Conservation (phyloP, 2,329 filamentous ascomycete species). For the Cladobotryum protrusum region DNA sequence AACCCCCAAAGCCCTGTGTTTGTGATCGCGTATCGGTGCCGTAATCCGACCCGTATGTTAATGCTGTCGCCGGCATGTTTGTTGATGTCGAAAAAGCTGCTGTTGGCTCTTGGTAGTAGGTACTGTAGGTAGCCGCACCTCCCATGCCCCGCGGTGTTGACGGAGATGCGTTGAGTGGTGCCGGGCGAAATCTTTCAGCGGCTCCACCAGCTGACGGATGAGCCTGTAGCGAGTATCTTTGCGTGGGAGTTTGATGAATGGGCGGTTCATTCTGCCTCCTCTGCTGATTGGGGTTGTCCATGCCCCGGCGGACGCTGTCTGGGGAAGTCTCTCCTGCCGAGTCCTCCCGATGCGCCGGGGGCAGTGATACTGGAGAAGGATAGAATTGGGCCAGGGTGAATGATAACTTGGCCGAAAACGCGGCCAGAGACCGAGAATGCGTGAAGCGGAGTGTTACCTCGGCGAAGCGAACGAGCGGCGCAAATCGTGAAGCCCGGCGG, state of each 20-base stretch:
- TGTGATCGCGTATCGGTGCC: constrained; percentile 54
- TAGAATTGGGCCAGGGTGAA: neutral
- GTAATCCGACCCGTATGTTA: constrained; percentile 61
- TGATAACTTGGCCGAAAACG: neutral
- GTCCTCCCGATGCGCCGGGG: constrained; percentile 6
- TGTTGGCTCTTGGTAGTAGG: constrained; percentile 52
- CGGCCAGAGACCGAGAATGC: neutral
- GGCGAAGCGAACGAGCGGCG: constrained; percentile 4
- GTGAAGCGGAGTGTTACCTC: neutral
- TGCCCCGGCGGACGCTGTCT: constrained; percentile 10
- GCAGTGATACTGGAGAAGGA: constrained; percentile 1
- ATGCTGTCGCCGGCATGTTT: constrained; percentile 49
- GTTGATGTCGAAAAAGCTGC: constrained; percentile 46
- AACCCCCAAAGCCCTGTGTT: constrained; percentile 49
- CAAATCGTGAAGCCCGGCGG: neutral
- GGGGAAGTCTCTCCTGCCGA: constrained; percentile 2
- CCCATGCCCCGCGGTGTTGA: constrained; percentile 45
- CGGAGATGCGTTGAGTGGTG: constrained; percentile 44
- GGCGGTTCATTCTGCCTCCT: constrained; percentile 28
- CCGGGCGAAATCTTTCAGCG: constrained; percentile 42
- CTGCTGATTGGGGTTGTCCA: constrained; percentile 11
- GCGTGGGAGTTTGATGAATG: constrained; percentile 53
- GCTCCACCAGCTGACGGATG: constrained; percentile 31
- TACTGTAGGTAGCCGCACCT: constrained; percentile 50
- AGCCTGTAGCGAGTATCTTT: constrained; percentile 47